Percentiles rank a stretch among this genome's conserved stretches.
Conservation (phyloP, 2,329 filamentous ascomycete genomes). For the Clonostachys chloroleuca region DNA sequence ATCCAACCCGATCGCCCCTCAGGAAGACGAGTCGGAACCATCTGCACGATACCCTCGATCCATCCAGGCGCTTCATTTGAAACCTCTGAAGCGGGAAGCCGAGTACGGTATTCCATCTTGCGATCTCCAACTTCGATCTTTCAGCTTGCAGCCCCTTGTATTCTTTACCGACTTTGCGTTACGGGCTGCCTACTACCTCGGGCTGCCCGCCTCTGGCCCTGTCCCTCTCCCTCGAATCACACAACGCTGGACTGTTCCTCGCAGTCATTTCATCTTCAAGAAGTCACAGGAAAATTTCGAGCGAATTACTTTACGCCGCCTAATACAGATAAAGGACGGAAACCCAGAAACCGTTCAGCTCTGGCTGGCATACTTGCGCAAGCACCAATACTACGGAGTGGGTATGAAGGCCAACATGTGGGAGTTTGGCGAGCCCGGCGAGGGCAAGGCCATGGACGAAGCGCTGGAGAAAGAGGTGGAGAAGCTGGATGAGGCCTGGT, state of each 20-base stretch:
- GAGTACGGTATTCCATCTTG: slow-evolving; percentile 78
- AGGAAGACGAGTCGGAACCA: not conserved
- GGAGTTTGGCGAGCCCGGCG: slow-evolving; percentile 73
- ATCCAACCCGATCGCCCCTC: not conserved
- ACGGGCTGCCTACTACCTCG: slow-evolving; percentile 89
- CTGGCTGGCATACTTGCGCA: slow-evolving; percentile 89
- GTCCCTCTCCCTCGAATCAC: slow-evolving; percentile 80
- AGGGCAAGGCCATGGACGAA: slow-evolving; percentile 15
- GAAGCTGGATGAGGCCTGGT: slow-evolving; percentile 47
- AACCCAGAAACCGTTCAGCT: slow-evolving; percentile 83
- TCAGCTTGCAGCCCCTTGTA: slow-evolving; percentile 82
- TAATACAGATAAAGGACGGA: slow-evolving; percentile 92
- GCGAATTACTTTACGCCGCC: slow-evolving; percentile 75
- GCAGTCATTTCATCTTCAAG: slow-evolving; percentile 89
- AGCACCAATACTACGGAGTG: slow-evolving; percentile 91
- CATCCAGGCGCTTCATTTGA: slow-evolving; percentile 81
- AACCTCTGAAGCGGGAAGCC: slow-evolving; percentile 72
- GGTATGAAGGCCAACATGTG: slow-evolving; percentile 99
- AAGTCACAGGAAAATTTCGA: slow-evolving; percentile 99
- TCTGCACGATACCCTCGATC: slow-evolving; percentile 63
- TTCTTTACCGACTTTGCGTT: slow-evolving; percentile 94
- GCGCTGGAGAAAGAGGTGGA: slow-evolving; percentile 10
- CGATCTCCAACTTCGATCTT: slow-evolving; percentile 90
- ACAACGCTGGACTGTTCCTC: slow-evolving; percentile 92
- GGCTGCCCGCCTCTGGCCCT: slow-evolving; percentile 80